Evolutionary conservation across 192 early-diverging fungal genomes (phyloP).

Genomic region (Rhizoclosmatium sp.): DNA sequence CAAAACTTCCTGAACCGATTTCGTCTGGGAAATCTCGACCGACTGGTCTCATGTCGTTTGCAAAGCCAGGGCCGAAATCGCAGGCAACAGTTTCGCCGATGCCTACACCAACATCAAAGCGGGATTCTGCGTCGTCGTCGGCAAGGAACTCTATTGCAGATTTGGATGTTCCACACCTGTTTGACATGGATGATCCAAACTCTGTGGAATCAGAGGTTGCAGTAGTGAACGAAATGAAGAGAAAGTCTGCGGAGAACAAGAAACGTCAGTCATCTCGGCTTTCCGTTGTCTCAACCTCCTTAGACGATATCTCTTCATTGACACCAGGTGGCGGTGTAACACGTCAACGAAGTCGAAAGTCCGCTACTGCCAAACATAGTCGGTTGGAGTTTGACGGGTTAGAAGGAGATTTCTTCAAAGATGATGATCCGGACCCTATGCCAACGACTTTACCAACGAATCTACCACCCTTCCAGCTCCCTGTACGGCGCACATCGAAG

Average conservation of each 20-base stretch:
- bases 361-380: not conserved
- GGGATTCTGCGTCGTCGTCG: not conserved
- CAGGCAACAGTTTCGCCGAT: not conserved
- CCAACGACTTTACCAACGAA: not conserved
- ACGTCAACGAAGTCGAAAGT: not conserved
- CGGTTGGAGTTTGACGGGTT: not conserved
- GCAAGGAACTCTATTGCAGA: not conserved
- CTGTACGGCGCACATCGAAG: too few species aligned
- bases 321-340: not conserved
- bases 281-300: not conserved
- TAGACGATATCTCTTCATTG: not conserved
- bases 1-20: not conserved
- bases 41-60: not conserved
- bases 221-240: slow-evolving; percentile 6
- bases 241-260: not conserved
- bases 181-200: slow-evolving; percentile 7
- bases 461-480: not conserved
- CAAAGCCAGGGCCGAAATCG: too few species aligned
- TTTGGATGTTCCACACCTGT: not conserved
- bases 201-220: slow-evolving; percentile 16
- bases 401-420: not conserved
- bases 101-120: not conserved
- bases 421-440: not conserved
- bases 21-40: not conserved
- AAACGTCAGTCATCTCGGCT: slow-evolving; percentile 10